Conservation (phyloP, 2,329 filamentous ascomycete genomes). For the Xylaria sp. region DNA sequence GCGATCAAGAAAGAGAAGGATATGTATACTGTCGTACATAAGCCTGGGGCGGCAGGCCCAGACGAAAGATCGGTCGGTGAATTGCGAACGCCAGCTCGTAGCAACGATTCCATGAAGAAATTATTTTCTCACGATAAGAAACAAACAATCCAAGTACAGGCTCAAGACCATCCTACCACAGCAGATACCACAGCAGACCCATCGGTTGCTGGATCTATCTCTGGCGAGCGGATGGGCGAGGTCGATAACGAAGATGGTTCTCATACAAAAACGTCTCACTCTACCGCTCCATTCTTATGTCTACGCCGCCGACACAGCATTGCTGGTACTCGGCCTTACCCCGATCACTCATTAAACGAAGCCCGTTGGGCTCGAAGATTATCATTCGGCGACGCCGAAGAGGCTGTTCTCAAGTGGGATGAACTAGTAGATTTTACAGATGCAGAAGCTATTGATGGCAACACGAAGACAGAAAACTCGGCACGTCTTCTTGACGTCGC, state of each 20-base stretch:
- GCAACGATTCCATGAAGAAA: conserved; percentile 27
- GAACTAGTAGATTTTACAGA: conserved; percentile 54
- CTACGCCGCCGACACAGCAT: conserved; percentile 69
- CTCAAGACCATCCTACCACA: conserved; percentile 40
- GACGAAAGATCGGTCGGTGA: conserved; percentile 26
- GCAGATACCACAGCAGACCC: conserved; percentile 52
- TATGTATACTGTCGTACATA: conserved; percentile 29
- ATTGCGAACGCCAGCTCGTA: conserved; percentile 15
- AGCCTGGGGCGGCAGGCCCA: conserved; percentile 17
- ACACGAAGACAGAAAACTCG: conserved; percentile 21
- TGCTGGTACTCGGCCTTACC: conserved; percentile 42
- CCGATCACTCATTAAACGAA: conserved; percentile 53
- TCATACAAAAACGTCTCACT: conserved; percentile 53
- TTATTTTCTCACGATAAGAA: conserved; percentile 32
- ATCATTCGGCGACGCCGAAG: conserved; percentile 77
- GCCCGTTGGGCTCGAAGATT: conserved; percentile 72
- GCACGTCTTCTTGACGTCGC: conserved; percentile 57
- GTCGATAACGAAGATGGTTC: conserved; percentile 62
- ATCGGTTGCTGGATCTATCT: conserved; percentile 64
- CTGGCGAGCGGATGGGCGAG: conserved; percentile 63
- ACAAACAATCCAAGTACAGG: conserved; percentile 28
- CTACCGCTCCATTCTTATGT: conserved; percentile 50
- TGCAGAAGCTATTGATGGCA: conserved; percentile 42
- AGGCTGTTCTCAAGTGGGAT: conserved; percentile 73
- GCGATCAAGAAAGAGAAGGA: conserved; percentile 47